Base-by-base conservation (phyloP, 108 stramenopile genomes). In the Nitzschia sp. region DNA sequence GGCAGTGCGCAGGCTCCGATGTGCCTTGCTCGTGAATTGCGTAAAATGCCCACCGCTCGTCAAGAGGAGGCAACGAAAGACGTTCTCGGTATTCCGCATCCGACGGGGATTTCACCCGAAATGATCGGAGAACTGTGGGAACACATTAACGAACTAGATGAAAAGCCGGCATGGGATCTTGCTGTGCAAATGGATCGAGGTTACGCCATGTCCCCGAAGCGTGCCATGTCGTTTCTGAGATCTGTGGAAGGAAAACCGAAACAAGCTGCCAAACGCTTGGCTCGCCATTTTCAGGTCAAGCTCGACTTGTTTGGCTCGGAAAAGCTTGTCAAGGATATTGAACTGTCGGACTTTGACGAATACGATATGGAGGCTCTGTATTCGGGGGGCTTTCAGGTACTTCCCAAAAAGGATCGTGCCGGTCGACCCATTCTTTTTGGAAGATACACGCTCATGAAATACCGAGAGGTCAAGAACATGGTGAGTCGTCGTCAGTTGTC, bases 271-370 rank as follows among this genome's bases (percentile, higher is more conserved):
- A 16, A 25, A 19, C 59, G 52, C 9, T 17, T 71, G 4, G 48
- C 45, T 30, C 31, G 23, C 3, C 34, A 62, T 33, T 71, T 50
- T 28, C n/a, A 62, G 19, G 22, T 41, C 52, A 79, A 79, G 46
- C 73, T 70, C 13, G 68, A 69, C n/a, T 38, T 74, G 4, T 79
- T 74, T 55, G 78, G 78, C 0, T 34, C 32, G n/a, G 73, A 69
- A 17, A 47, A 41, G 16, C 45, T 77, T 0, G 44, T 34, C 8
- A 72, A 66, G 41, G 66, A 67, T 11, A 72, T 77, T 23, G 19
- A 38, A 15, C 58, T 46, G 41, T 64, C 53, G 6, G 71, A 77
- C 53, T 45, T 77, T 17, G 54, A 57, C 25, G 65, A 67, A 50
- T 71, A 77, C 8, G 53, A 34, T 11, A 63, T 72, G 58, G 19